These are phyloP conservation scores for Prunella vulgaris DNA, from an alignment of 257 asterid genomes.

Conservation along the genomic window DNA sequence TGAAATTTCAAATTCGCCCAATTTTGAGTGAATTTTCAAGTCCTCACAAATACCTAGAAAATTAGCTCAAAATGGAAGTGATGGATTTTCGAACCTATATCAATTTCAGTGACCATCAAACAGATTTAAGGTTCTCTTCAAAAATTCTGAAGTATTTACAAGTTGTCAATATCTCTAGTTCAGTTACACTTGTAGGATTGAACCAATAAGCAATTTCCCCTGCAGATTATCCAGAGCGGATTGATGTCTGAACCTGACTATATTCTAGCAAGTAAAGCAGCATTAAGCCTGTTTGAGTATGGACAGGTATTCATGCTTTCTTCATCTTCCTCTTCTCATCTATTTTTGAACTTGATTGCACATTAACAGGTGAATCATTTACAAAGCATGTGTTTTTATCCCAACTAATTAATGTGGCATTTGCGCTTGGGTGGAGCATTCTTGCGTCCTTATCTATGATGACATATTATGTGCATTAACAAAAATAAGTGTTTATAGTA, in stretches of 20 bases:
- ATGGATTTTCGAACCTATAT: not conserved
- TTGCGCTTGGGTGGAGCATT: not conserved
- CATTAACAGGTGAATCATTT: not conserved
- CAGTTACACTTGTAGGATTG: not conserved
- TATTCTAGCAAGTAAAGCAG: constrained; percentile 69
- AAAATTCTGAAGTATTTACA: no score
- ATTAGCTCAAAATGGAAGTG: not conserved
- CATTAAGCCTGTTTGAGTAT: constrained; percentile 68
- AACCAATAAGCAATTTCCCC: constrained; percentile 18
- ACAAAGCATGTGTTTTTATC: not conserved
- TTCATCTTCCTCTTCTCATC: not conserved
- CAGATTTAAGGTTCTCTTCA: no score
- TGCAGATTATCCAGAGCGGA: constrained; percentile 69
- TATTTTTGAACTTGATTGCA: not conserved
- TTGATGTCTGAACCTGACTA: constrained; percentile 79
- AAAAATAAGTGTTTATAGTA: not conserved
- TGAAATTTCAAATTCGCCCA: not conserved
- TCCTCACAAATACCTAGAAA: not conserved
- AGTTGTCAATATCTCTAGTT: not conserved
- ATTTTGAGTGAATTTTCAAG: not conserved
- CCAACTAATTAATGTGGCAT: not conserved
- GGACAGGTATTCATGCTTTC: constrained; percentile 67
- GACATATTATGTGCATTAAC: not conserved
- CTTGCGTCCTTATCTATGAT: not conserved
- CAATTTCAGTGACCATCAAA: not conserved